These are phyloP conservation scores for Ophiobolus disseminans DNA, from an alignment of 2,329 filamentous ascomycete species.

Conservation along the genomic window DNA sequence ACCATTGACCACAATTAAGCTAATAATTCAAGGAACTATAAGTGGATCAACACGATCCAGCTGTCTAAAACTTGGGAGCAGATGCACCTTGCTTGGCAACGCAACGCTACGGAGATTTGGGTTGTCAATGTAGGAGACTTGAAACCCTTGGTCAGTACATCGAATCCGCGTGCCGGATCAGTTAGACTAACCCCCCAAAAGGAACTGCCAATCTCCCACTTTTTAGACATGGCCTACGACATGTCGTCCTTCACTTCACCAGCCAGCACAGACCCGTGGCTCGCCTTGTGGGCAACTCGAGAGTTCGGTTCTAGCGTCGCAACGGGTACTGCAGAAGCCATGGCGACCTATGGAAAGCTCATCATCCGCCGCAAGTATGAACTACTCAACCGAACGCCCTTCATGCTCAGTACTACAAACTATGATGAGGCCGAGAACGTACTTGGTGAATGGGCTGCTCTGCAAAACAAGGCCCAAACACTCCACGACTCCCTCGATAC, in stretches of 20 bases:
- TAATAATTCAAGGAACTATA: too few species aligned
- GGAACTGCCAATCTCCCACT: constrained; percentile 62
- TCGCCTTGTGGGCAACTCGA: constrained; percentile 62
- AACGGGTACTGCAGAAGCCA: constrained; percentile 56
- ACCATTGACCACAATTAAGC: too few species aligned
- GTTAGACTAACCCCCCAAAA: too few species aligned
- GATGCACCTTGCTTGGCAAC: constrained; percentile 65
- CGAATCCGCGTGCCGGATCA: too few species aligned
- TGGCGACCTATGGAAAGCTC: constrained; percentile 62
- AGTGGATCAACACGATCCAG: constrained; percentile 67
- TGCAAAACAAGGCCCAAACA: constrained; percentile 59
- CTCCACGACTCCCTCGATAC: constrained; percentile 61
- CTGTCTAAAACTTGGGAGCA: constrained; percentile 69
- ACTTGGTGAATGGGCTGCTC: constrained; percentile 59
- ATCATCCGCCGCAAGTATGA: constrained; percentile 66
- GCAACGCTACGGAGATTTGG: constrained; percentile 66
- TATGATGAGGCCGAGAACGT: constrained; percentile 67
- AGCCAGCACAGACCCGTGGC: constrained; percentile 54
- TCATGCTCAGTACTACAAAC: constrained; percentile 59
- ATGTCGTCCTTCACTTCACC: constrained; percentile 60
- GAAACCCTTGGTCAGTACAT: constrained; percentile 58
- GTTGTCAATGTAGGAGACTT: constrained; percentile 70
- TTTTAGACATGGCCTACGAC: constrained; percentile 70
- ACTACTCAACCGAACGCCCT: constrained; percentile 61
- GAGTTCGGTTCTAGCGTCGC: constrained; percentile 61